Evolutionary conservation across 306 rosid species (phyloP).

Genomic region (Pterocarpus santalinus): DNA sequence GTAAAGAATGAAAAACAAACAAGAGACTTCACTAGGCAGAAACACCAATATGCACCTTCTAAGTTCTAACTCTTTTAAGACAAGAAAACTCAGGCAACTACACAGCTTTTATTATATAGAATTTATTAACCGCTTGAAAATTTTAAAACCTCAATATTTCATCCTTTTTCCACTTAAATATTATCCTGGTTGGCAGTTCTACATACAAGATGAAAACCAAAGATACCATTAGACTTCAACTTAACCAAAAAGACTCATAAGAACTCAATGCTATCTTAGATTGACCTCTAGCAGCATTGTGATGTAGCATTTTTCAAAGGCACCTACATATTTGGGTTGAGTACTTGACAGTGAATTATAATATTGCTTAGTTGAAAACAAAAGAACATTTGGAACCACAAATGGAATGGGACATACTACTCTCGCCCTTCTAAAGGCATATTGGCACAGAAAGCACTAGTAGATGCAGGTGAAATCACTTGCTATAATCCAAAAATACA

Average conservation of each 20-base stretch:
- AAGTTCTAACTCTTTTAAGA: neutral
- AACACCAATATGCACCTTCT: constrained; percentile 10
- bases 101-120: constrained; percentile 2
- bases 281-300: constrained; percentile 10
- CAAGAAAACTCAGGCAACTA: constrained; percentile 22
- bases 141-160: constrained; percentile 9
- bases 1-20: constrained; percentile 2
- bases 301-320: neutral
- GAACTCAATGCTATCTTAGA: constrained; percentile 18
- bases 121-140: neutral
- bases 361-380: constrained; percentile 15
- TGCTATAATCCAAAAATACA: constrained; percentile 26
- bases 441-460: constrained; percentile 6
- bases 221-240: constrained; percentile 21
- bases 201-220: constrained; percentile 10
- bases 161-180: constrained; percentile 4
- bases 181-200: constrained; percentile 11
- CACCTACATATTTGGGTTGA: neutral
- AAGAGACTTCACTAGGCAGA: neutral
- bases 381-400: neutral
- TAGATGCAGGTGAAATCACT: constrained; percentile 8
- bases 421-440: constrained; percentile 14
- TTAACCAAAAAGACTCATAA: neutral
- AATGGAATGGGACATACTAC: neutral
- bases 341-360: neutral